phyloP scores from a whole-genome alignment of 179 eudicot genomes.

The Pouteria campechiana region DNA sequence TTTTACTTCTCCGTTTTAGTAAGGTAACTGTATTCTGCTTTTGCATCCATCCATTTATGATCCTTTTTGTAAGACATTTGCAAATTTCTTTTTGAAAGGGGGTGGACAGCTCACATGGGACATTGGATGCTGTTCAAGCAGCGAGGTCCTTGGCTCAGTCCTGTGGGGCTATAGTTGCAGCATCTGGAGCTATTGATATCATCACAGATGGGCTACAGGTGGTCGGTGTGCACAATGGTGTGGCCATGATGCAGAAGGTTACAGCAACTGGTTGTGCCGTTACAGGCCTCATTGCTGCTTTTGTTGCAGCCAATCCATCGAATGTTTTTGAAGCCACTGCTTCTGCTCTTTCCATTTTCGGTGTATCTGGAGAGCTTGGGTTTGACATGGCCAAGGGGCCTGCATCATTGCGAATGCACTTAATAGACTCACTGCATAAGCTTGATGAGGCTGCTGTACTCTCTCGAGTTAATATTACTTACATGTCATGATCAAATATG shows the following conservation, averaged over 20 bases:
- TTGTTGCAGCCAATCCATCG: conserved; percentile 54
- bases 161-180: conserved; percentile 57
- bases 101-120: conserved; percentile 61
- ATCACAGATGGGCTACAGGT: conserved; percentile 70
- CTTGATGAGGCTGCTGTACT: conserved; percentile 46
- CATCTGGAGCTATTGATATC: conserved; percentile 73
- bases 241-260: conserved; percentile 71
- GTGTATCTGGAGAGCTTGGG: conserved; percentile 73
- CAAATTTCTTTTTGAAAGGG: conserved; percentile 41
- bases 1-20: too few relatives aligned
- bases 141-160: conserved; percentile 64
- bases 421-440: conserved; percentile 65
- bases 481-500: conserved; percentile 1
- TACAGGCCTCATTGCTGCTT: conserved; percentile 81
- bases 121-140: conserved; percentile 74
- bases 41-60: too few relatives aligned
- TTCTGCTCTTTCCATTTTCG: conserved; percentile 70
- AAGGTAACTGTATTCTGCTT: too few relatives aligned
- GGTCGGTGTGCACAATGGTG: conserved; percentile 60
- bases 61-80: too few relatives aligned
- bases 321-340: conserved; percentile 72
- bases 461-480: conserved; percentile 25
- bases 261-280: conserved; percentile 95
- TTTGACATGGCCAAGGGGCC: conserved; percentile 68
- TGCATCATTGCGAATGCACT: conserved; percentile 62